These are phyloP conservation scores for Chloranthus sessilifolius DNA, from an alignment of 164 flowering plant genomes.

Conservation along the genomic window DNA sequence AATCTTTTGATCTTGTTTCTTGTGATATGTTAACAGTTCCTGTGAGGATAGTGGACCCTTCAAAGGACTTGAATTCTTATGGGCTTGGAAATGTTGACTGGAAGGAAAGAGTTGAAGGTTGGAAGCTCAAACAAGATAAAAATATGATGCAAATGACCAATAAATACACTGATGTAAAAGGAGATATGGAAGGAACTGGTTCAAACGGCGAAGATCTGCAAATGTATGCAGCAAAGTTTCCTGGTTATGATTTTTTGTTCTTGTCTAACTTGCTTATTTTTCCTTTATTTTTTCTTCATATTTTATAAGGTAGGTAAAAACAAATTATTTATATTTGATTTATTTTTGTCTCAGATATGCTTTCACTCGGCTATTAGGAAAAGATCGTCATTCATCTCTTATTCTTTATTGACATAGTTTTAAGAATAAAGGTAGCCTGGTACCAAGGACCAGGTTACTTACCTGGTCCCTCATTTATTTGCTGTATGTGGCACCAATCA, in stretches of 20 bases:
- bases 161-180: conserved; percentile 73
- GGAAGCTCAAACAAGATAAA: conserved; percentile 95
- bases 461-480: too few species aligned
- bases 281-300: too few species aligned
- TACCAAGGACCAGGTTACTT: too few species aligned
- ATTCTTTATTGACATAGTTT: too few species aligned
- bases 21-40: conserved; percentile 58
- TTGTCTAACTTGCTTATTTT: too few species aligned
- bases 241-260: background rate
- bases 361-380: too few species aligned
- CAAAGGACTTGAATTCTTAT: conserved; percentile 91
- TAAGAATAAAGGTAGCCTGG: too few species aligned
- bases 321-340: too few species aligned
- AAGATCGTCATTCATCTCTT: too few species aligned
- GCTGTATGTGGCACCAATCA: too few species aligned
- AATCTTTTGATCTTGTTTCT: conserved; percentile 7
- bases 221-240: conserved; percentile 43
- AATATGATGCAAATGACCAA: conserved; percentile 63
- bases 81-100: conserved; percentile 98
- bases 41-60: conserved; percentile 90
- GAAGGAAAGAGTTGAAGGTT: conserved; percentile 97
- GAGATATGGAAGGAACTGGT: conserved; percentile 93
- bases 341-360: too few species aligned
- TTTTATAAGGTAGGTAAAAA: too few species aligned
- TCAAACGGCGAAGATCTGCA: conserved; percentile 96